These are phyloP conservation scores for Mycocalia duriaeana DNA, from an alignment of 1,284 basidiomycete species.

Conservation along the genomic window DNA sequence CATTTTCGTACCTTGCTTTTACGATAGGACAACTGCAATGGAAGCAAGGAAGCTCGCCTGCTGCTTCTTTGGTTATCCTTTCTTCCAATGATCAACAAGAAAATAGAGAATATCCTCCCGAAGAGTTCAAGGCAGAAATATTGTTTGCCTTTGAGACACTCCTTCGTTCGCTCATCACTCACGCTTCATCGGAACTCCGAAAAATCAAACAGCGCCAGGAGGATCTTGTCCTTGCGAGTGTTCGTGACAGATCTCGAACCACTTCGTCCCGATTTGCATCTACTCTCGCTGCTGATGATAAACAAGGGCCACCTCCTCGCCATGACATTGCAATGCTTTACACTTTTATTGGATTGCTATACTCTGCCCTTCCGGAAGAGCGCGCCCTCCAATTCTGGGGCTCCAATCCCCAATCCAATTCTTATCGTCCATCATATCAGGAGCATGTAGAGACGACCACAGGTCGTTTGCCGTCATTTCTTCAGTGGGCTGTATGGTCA, in stretches of 20 bases:
- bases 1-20: constrained; percentile 71
- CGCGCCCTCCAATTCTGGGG: constrained; percentile 84
- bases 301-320: constrained; percentile 42
- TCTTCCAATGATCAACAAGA: constrained; percentile 44
- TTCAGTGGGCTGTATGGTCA: constrained; percentile 85
- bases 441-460: constrained; percentile 53
- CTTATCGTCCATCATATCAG: constrained; percentile 41
- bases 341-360: constrained; percentile 78
- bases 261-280: constrained; percentile 40
- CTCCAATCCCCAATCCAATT: constrained; percentile 43
- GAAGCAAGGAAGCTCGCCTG: constrained; percentile 35
- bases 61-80: constrained; percentile 42
- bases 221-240: constrained; percentile 67
- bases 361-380: constrained; percentile 70
- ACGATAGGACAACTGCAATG: constrained; percentile 51
- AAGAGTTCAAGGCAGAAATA: constrained; percentile 64
- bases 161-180: constrained; percentile 69
- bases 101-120: constrained; percentile 52
- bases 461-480: constrained; percentile 72
- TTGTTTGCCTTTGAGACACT: constrained; percentile 69
- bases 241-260: constrained; percentile 51
- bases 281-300: constrained; percentile 36
- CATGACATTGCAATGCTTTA: constrained; percentile 85
- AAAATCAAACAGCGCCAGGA: constrained; percentile 91
- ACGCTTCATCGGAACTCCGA: constrained; percentile 82